A percentile compares a stretch with the other conserved stretches of the same genome.
Evolutionary conservation across 2,329 filamentous ascomycete genomes (phyloP).

Genomic region (Trichoderma cornu-damae): DNA sequence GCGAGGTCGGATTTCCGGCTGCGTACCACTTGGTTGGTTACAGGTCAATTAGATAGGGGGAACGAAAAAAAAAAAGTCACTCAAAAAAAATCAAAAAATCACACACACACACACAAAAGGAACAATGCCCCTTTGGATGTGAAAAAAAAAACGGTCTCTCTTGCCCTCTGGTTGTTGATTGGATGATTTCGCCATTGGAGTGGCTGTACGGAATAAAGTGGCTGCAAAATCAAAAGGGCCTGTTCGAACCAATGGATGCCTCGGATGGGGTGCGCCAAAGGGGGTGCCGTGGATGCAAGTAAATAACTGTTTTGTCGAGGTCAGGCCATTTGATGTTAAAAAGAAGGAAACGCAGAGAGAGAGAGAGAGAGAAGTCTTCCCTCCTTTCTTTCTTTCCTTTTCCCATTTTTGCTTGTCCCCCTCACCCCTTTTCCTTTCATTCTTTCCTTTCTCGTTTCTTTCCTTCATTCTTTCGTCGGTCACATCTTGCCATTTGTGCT

Average conservation of each 20-base stretch:
- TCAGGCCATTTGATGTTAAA: conserved; percentile 11
- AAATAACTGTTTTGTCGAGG: too few species aligned
- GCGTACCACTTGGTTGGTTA: background rate
- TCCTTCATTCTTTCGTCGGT: background rate
- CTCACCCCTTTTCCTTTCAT: background rate
- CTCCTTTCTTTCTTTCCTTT: background rate
- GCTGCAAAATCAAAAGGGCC: conserved; percentile 2
- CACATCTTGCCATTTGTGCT: background rate
- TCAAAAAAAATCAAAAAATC: too few species aligned
- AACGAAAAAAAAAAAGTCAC: too few species aligned
- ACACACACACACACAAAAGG: too few species aligned
- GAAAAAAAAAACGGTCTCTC: too few species aligned
- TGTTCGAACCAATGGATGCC: conserved; percentile 8
- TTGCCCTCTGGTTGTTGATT: background rate
- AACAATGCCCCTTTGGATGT: background rate
- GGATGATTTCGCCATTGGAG: background rate
- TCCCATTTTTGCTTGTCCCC: too few species aligned
- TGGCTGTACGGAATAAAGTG: conserved; percentile 12
- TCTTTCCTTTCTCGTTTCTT: background rate
- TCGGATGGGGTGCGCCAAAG: conserved; percentile 4
- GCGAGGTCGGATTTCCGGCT: background rate
- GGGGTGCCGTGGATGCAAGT: conserved; percentile 1
- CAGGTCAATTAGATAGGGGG: background rate
- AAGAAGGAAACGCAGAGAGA: too few species aligned
- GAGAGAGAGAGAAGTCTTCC: too few species aligned